phyloP scores from a whole-genome alignment of 805 yeast species.

The Suhomyces sp. region DNA sequence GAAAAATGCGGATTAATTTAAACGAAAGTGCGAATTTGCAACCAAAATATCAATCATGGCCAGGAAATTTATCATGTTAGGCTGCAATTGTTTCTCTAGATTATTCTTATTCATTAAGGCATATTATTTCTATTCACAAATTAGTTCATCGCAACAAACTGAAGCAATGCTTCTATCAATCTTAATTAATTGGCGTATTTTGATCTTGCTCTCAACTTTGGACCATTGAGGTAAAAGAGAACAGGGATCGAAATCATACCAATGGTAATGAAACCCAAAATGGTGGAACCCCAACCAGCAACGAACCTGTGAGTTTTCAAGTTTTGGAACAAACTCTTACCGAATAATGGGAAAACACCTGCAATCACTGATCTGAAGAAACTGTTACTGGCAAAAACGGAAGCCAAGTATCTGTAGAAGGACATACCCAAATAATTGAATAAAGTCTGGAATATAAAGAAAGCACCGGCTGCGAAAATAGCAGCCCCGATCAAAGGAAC shows the following conservation, averaged over 20 bases:
- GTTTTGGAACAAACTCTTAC: slow-evolving; percentile 54
- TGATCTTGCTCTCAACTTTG: slow-evolving; percentile 43
- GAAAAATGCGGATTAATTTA: background rate
- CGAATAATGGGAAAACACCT: slow-evolving; percentile 64
- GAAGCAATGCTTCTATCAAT: background rate
- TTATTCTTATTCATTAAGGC: background rate
- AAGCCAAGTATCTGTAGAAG: slow-evolving; percentile 50
- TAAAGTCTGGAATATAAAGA: slow-evolving; percentile 46
- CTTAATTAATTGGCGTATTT: slow-evolving; percentile 22
- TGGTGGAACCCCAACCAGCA: slow-evolving; percentile 54
- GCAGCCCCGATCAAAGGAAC: slow-evolving; percentile 21
- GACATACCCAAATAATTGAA: slow-evolving; percentile 49
- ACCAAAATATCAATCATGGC: background rate
- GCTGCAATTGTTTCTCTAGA: background rate
- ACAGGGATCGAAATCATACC: slow-evolving; percentile 49
- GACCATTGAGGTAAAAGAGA: slow-evolving; percentile 42
- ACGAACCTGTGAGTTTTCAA: slow-evolving; percentile 48
- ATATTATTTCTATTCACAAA: background rate
- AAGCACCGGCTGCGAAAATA: slow-evolving; percentile 20
- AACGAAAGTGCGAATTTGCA: background rate
- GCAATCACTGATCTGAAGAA: slow-evolving; percentile 51
- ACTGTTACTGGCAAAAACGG: slow-evolving; percentile 58
- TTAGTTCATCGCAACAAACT: too few relatives aligned
- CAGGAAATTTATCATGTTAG: too few relatives aligned
- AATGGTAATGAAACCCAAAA: slow-evolving; percentile 46